Conservation (phyloP, 23 red algal species). For the Pyropia haitanensis region DNA sequence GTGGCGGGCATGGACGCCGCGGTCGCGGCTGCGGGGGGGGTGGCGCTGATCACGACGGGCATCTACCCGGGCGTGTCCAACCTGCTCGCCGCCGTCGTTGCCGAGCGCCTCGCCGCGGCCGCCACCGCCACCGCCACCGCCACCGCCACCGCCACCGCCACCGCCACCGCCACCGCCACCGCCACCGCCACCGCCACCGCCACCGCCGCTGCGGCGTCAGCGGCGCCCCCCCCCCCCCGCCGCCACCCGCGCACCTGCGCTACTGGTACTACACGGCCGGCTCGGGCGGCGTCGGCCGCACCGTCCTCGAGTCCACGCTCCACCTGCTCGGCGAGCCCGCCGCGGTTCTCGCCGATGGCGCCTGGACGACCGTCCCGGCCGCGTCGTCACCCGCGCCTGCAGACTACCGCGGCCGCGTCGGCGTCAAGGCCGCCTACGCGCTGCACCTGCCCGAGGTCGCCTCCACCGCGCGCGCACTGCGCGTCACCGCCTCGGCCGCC, state of each 20-base stretch:
- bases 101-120: background rate
- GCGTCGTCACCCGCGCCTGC: conserved; percentile 18
- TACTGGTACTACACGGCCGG: conserved; percentile 64
- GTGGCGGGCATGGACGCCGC: background rate
- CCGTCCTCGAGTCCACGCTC: conserved; percentile 65
- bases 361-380: background rate
- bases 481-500: conserved; percentile 5
- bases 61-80: conserved; percentile 82
- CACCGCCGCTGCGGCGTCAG: too few species aligned
- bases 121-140: too few species aligned
- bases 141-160: too few species aligned
- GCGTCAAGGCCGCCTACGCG: conserved; percentile 27
- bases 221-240: background rate
- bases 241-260: background rate
- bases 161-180: too few species aligned
- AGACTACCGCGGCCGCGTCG: conserved; percentile 49
- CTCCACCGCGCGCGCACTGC: conserved; percentile 6
- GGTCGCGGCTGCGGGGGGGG: background rate
- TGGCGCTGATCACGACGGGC: conserved; percentile 53
- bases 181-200: too few species aligned
- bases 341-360: background rate
- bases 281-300: conserved; percentile 69
- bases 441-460: conserved; percentile 71
- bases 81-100: conserved; percentile 47
- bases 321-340: conserved; percentile 40